Evolutionary conservation across 306 rosid species (phyloP).

Genomic region (Cicer chorassanicum): DNA sequence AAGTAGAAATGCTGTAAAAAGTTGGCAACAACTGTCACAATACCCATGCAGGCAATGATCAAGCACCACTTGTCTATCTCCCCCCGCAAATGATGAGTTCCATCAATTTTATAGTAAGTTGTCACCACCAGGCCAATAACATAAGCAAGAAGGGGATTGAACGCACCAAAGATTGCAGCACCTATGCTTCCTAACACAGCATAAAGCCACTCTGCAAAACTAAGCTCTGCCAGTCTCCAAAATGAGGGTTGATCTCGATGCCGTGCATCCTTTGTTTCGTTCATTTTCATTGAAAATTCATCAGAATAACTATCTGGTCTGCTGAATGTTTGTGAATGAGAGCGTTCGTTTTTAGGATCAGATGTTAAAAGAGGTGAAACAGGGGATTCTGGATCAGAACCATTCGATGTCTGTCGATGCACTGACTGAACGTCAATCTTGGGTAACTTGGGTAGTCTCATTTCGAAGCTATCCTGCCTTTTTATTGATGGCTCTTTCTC

Average conservation of each 20-base stretch:
- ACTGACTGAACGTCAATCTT: constrained; percentile 90
- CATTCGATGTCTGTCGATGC: constrained; percentile 72
- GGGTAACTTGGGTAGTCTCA: constrained; percentile 91
- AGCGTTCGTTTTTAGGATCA: constrained; percentile 97
- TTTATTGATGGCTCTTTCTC: constrained; percentile 89
- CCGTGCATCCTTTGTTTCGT: constrained; percentile 55
- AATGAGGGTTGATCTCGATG: constrained; percentile 77
- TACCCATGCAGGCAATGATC: constrained; percentile 97
- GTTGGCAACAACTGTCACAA: constrained; percentile 96
- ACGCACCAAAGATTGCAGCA: constrained; percentile 98
- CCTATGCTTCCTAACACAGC: constrained; percentile 97
- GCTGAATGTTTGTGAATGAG: constrained; percentile 98
- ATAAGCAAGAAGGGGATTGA: constrained; percentile 98
- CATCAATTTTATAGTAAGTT: constrained; percentile 62
- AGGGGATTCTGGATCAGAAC: constrained; percentile 98
- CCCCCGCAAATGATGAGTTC: constrained; percentile 46
- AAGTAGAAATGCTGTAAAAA: constrained; percentile 99
- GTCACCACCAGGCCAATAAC: constrained; percentile 89
- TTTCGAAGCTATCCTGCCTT: constrained; percentile 98
- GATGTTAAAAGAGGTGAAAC: constrained; percentile 94
- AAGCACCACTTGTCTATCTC: constrained; percentile 95
- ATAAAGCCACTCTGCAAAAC: constrained; percentile 98
- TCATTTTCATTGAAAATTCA: constrained; percentile 60
- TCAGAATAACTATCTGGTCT: constrained; percentile 88
- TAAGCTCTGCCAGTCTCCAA: constrained; percentile 97